Conservation (phyloP, 495 filamentous ascomycete genomes). For the Daldinia childiae region DNA sequence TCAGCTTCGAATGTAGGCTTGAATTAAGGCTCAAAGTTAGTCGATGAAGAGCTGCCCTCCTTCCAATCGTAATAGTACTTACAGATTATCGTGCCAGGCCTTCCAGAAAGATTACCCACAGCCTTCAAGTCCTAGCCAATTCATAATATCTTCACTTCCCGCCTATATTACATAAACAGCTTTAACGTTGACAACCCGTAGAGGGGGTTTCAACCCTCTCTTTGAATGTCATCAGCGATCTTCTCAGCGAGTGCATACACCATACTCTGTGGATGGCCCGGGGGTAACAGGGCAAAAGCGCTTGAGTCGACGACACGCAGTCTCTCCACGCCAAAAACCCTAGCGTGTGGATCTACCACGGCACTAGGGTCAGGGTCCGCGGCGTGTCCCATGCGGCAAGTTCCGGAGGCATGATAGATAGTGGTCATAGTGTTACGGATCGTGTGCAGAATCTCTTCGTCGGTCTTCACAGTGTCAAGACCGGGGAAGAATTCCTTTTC, state of each 20-base stretch:
- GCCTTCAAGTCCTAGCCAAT: too few relatives aligned
- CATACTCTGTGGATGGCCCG: neutral
- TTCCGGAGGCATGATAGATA: neutral
- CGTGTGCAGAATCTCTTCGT: neutral
- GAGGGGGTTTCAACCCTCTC: neutral
- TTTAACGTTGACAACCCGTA: too few relatives aligned
- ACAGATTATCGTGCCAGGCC: too few relatives aligned
- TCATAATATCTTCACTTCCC: too few relatives aligned
- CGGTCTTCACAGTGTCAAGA: neutral
- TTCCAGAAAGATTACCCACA: too few relatives aligned
- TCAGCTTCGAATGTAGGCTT: slow-evolving; percentile 21
- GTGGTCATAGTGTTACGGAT: neutral
- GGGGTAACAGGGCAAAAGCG: neutral
- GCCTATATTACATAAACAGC: too few relatives aligned
- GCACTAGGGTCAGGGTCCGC: neutral
- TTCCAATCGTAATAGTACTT: slow-evolving; percentile 25
- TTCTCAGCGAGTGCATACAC: neutral
- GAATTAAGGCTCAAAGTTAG: slow-evolving; percentile 14
- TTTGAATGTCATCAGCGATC: neutral
- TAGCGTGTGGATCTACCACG: neutral
- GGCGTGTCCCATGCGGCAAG: neutral
- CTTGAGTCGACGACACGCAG: neutral
- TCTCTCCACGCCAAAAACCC: neutral
- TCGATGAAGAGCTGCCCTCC: slow-evolving; percentile 6
- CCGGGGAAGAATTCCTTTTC: neutral